A percentile compares a stretch with the other conserved stretches of the same genome.
Evolutionary conservation across 2,329 filamentous ascomycete species (phyloP).

Genomic region (Parasarocladium wereldwijsianum): DNA sequence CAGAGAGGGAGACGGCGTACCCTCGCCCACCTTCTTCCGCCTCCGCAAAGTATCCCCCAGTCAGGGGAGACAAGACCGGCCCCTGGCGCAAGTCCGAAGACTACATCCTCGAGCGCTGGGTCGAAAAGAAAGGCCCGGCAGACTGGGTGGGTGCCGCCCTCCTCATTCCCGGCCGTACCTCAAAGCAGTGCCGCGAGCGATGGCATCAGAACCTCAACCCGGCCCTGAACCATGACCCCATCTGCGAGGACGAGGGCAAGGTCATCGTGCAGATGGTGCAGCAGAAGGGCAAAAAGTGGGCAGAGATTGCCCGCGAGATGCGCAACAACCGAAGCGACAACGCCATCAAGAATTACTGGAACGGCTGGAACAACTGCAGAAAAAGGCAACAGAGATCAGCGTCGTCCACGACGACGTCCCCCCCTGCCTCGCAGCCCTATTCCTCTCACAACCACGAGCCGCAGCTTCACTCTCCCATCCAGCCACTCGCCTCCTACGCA

Average conservation of each 20-base stretch:
- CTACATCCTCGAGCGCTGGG: constrained; percentile 51
- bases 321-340: constrained; percentile 75
- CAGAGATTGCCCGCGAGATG: constrained; percentile 73
- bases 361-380: constrained; percentile 77
- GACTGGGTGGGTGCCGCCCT: constrained; percentile 86
- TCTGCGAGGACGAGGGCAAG: constrained; percentile 53
- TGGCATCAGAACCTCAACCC: constrained; percentile 90
- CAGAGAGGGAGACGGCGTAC: too few relatives aligned
- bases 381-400: constrained; percentile 35
- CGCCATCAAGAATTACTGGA: constrained; percentile 97
- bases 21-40: constrained; percentile 10
- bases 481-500: too few relatives aligned
- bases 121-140: constrained; percentile 55
- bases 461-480: too few relatives aligned
- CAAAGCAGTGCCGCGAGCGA: constrained; percentile 90
- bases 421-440: too few relatives aligned
- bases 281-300: constrained; percentile 78
- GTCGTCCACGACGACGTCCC: too few relatives aligned
- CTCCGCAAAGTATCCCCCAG: too few relatives aligned
- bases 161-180: constrained; percentile 60
- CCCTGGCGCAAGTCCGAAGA: constrained; percentile 77
- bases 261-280: constrained; percentile 65
- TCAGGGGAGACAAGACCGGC: constrained; percentile 50
- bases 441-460: too few relatives aligned
- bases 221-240: constrained; percentile 56